Percentiles rank a stretch among this genome's conserved stretches.
Conservation (phyloP, 208 protist species). For the Crithidia thermophila region DNA sequence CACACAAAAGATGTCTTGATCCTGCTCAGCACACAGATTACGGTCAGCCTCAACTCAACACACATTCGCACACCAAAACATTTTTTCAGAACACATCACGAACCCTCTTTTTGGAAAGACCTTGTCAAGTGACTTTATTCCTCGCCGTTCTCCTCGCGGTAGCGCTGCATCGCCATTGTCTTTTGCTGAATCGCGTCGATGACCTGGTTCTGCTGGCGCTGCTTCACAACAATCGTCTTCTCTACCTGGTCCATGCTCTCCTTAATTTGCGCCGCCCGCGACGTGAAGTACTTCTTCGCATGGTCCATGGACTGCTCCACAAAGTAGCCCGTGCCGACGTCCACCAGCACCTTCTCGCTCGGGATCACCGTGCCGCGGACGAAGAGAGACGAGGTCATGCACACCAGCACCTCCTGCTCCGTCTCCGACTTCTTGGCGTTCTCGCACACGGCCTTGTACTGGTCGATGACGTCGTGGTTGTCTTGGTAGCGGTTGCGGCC, state of each 20-base stretch:
- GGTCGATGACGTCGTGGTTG: conserved; percentile 74
- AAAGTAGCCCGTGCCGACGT: conserved; percentile 90
- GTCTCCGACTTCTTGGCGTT: conserved; percentile 34
- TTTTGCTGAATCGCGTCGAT: conserved; percentile 72
- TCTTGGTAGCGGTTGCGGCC: conserved; percentile 76
- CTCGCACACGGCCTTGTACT: conserved; percentile 67
- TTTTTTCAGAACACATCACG: not conserved
- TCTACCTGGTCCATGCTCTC: conserved; percentile 82
- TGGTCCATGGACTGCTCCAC: conserved; percentile 75
- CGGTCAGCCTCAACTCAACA: not conserved
- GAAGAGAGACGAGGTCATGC: conserved; percentile 86
- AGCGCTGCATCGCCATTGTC: conserved; percentile 59
- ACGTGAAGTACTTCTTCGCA: conserved; percentile 72
- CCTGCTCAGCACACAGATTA: not conserved
- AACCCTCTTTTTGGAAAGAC: not conserved
- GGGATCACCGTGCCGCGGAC: conserved; percentile 69
- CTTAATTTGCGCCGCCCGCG: conserved; percentile 76
- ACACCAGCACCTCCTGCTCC: conserved; percentile 72
- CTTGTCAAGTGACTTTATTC: conserved; percentile 18
- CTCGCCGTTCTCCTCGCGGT: conserved; percentile 25
- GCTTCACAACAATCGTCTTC: conserved; percentile 75
- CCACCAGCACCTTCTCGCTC: conserved; percentile 76
- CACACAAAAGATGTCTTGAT: no score
- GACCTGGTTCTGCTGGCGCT: conserved; percentile 84
- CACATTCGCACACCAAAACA: not conserved